Conservation (phyloP, 75 land plant species). For the Cunninghamia lanceolata region DNA sequence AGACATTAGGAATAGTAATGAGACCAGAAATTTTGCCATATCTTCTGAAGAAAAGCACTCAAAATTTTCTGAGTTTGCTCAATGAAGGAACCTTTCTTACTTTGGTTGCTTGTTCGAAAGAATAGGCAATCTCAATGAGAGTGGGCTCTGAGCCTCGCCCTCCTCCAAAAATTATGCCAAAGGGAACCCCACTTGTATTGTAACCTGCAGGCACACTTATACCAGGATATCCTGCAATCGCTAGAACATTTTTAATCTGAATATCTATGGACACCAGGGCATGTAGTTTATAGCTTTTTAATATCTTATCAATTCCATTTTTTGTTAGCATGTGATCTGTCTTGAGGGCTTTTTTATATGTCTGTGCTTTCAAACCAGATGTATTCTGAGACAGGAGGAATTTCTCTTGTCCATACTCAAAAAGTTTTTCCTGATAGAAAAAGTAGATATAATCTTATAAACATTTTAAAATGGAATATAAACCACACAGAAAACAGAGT, state of each 20-base stretch:
- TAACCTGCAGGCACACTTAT: slow-evolving; percentile 28
- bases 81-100: slow-evolving; percentile 44
- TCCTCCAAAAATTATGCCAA: slow-evolving; percentile 36
- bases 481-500: not conserved
- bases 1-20: too few species aligned
- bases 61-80: not conserved
- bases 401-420: slow-evolving; percentile 34
- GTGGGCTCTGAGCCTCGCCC: slow-evolving; percentile 21
- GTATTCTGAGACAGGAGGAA: slow-evolving; percentile 39
- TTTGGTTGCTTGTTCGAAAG: slow-evolving; percentile 63
- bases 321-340: slow-evolving; percentile 15
- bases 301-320: slow-evolving; percentile 36
- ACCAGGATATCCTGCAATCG: slow-evolving; percentile 45
- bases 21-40: too few species aligned
- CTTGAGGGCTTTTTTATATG: slow-evolving; percentile 24
- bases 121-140: slow-evolving; percentile 67
- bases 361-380: slow-evolving; percentile 16
- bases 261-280: slow-evolving; percentile 37
- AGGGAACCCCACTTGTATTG: slow-evolving; percentile 20
- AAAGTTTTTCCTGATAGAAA: slow-evolving; percentile 31
- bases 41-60: not conserved
- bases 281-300: slow-evolving; percentile 38
- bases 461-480: not conserved
- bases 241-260: slow-evolving; percentile 20
- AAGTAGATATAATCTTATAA: not conserved